Evolutionary conservation across 495 filamentous ascomycete species (phyloP).

Genomic region (Penicillium nucicola): DNA sequence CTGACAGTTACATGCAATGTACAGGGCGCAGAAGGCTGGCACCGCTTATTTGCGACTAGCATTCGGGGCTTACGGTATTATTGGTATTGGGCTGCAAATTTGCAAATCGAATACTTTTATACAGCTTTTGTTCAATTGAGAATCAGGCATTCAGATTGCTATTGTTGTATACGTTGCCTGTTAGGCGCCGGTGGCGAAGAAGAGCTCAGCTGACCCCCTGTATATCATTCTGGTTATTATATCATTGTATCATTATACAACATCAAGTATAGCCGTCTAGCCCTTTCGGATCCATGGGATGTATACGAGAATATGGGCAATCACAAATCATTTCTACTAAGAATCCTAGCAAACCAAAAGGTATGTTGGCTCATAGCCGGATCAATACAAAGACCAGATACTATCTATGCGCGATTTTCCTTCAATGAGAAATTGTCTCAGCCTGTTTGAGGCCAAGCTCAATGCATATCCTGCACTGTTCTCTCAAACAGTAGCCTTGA

Average conservation of each 20-base stretch:
- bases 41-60: not conserved
- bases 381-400: not conserved
- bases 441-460: slow-evolving; percentile 1
- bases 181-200: no score
- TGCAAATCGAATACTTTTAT: not conserved
- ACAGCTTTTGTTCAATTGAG: no score
- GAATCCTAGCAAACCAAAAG: not conserved
- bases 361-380: not conserved
- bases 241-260: no score
- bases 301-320: not conserved
- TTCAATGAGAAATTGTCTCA: slow-evolving; percentile 9
- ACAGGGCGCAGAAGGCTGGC: slow-evolving; percentile 4
- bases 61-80: slow-evolving; percentile 11
- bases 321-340: not conserved
- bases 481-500: slow-evolving; percentile 5
- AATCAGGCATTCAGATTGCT: no score
- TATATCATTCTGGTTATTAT: no score
- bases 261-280: no score
- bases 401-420: slow-evolving; percentile 10
- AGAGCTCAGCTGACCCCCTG: not conserved
- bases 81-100: slow-evolving; percentile 22
- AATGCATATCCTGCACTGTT: slow-evolving; percentile 5
- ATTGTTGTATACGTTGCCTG: no score
- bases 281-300: no score
- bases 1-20: slow-evolving; percentile 16